phyloP scores from a whole-genome alignment of 805 yeast genomes.

The Maudiozyma serrabonitensis region DNA sequence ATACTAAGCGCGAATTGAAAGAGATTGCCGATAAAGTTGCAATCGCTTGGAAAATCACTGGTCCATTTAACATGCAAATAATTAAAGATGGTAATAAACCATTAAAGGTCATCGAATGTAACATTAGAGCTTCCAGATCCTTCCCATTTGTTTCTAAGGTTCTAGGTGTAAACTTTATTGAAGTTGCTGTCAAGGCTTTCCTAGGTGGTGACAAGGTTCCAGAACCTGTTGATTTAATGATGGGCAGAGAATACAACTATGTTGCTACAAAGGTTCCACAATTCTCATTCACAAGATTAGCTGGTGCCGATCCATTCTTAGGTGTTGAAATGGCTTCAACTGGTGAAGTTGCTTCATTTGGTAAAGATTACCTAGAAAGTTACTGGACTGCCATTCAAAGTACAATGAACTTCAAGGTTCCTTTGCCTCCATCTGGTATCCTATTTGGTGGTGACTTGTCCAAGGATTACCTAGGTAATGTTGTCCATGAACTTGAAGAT shows the following conservation, averaged over 20 bases:
- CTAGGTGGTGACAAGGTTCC: slow-evolving; percentile 62
- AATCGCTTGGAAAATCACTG: slow-evolving; percentile 87
- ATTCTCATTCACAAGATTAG: slow-evolving; percentile 94
- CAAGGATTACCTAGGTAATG: slow-evolving; percentile 58
- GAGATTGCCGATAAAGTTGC: slow-evolving; percentile 92
- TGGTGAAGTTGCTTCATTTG: slow-evolving; percentile 98
- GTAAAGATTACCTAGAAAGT: slow-evolving; percentile 74
- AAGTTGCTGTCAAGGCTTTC: slow-evolving; percentile 84
- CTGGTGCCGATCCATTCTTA: slow-evolving; percentile 98
- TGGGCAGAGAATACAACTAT: slow-evolving; percentile 51
- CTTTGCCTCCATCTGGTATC: slow-evolving; percentile 81
- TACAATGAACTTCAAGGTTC: slow-evolving; percentile 93
- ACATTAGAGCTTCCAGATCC: slow-evolving; percentile 95
- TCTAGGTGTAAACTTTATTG: slow-evolving; percentile 87
- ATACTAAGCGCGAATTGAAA: slow-evolving; percentile 61
- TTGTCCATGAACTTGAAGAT: slow-evolving; percentile 57
- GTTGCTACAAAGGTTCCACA: slow-evolving; percentile 98
- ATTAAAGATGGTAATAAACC: slow-evolving; percentile 63
- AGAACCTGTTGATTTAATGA: slow-evolving; percentile 75
- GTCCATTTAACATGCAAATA: slow-evolving; percentile 98
- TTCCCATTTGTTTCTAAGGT: slow-evolving; percentile 99
- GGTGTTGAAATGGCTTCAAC: slow-evolving; percentile 99
- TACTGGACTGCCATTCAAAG: slow-evolving; percentile 97
- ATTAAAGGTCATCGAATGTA: slow-evolving; percentile 95
- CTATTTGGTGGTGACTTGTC: slow-evolving; percentile 90